phyloP scores from a whole-genome alignment of 2,329 filamentous ascomycete species.

The Aschersonia sp. region DNA sequence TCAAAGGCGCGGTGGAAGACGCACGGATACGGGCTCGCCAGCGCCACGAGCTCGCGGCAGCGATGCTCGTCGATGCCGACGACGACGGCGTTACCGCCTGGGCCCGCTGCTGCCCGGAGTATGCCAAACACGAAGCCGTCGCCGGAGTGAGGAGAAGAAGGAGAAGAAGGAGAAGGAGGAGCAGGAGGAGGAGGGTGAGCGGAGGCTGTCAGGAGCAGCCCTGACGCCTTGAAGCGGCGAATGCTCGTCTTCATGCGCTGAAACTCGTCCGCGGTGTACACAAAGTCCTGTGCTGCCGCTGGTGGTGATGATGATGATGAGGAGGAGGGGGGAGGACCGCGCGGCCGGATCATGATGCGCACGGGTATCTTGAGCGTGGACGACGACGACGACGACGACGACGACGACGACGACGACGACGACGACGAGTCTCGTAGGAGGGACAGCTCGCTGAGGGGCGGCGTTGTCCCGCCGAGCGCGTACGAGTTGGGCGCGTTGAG shows the following conservation, averaged over 20 bases:
- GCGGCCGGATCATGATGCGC: constrained; percentile 41
- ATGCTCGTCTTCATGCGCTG: constrained; percentile 27
- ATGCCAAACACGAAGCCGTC: constrained; percentile 45
- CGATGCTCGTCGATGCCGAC: constrained; percentile 23
- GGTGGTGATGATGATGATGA: background rate
- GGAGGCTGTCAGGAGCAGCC: constrained; percentile 18
- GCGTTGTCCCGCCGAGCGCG: constrained; percentile 34
- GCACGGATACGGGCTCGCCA: constrained; percentile 26
- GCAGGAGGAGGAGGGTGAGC: constrained; percentile 1
- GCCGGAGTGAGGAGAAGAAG: constrained; percentile 11
- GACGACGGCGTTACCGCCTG: background rate
- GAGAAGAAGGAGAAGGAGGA: too few species aligned
- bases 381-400: too few species aligned
- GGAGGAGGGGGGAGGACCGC: constrained; percentile 6
- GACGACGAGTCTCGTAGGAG: constrained; percentile 1
- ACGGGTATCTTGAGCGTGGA: constrained; percentile 15
- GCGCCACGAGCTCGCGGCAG: constrained; percentile 24
- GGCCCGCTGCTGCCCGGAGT: constrained; percentile 10
- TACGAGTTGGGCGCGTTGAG: constrained; percentile 39
- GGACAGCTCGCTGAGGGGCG: constrained; percentile 23
- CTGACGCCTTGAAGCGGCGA: constrained; percentile 18
- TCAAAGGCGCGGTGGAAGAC: constrained; percentile 46
- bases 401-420: too few species aligned
- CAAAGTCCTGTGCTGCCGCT: constrained; percentile 23
- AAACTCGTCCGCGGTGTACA: constrained; percentile 31